Evolutionary conservation across 352 stramenopile species (phyloP).

Genomic region (Phytopythium helicoides): DNA sequence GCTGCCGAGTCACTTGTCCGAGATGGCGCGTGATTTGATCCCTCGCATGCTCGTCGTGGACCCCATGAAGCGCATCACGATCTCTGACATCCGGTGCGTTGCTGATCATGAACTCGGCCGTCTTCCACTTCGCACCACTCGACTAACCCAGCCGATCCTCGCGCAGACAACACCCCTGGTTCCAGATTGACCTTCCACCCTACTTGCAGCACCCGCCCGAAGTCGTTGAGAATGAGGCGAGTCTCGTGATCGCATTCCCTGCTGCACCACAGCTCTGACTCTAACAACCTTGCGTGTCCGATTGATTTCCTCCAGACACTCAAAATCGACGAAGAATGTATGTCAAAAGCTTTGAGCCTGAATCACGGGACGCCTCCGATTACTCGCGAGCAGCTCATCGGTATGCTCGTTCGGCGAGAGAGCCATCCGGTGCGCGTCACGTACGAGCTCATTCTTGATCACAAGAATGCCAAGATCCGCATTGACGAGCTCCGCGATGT

Average conservation of each 20-base stretch:
- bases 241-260: slow-evolving; percentile 14
- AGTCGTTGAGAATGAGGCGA: slow-evolving; percentile 94
- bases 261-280: not conserved
- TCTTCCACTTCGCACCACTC: too few relatives aligned
- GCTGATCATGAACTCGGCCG: not conserved
- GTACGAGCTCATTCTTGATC: slow-evolving; percentile 97
- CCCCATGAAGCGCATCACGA: slow-evolving; percentile 99
- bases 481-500: slow-evolving; percentile 85
- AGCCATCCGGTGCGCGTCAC: slow-evolving; percentile 88
- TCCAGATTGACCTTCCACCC: slow-evolving; percentile 96
- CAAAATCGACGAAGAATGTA: slow-evolving; percentile 78
- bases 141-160: too few relatives aligned
- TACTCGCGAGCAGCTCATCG: slow-evolving; percentile 55
- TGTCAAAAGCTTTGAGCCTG: slow-evolving; percentile 54
- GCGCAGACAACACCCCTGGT: slow-evolving; percentile 94
- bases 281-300: not conserved
- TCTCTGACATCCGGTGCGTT: slow-evolving; percentile 93
- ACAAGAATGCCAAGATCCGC: slow-evolving; percentile 96
- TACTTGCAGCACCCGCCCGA: slow-evolving; percentile 97
- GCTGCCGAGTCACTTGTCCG: slow-evolving; percentile 95
- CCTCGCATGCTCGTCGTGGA: slow-evolving; percentile 98
- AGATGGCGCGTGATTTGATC: slow-evolving; percentile 96
- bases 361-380: slow-evolving; percentile 44
- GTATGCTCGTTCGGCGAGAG: slow-evolving; percentile 54
- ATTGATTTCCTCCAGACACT: slow-evolving; percentile 52